Evolutionary conservation across 2,329 filamentous ascomycete genomes (phyloP), one percentile per base, ranked within the genome.

Genomic region (Lachnellula arida): DNA sequence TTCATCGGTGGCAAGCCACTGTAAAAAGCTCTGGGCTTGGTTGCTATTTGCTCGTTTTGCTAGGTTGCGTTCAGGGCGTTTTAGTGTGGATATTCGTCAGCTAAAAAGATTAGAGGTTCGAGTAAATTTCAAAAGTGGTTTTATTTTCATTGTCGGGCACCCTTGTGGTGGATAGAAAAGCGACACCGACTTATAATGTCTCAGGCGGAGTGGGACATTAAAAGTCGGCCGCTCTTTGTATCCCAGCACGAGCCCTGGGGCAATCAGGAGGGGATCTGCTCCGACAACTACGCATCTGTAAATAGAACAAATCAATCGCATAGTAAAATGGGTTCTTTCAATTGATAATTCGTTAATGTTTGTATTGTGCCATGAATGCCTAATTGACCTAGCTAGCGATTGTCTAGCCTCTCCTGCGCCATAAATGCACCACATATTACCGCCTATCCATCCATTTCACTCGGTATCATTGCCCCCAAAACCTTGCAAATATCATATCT

Each of bases 1-100:
- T 99, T 97, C 74, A 88, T 96, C 68, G 91, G 91, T 63, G 87
- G 87, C 68, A 91, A 91, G 81, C 87, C 86, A 52, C 76, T 91
- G 78, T 91, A 85, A 57, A 60, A 32, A 53, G 17, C 15, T 28
- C 4, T 28, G 44, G 19, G 15, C 28, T 32, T 46, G 23, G 17
- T 11, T 49, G 46, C 46, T 34, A 32, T n/a, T 47, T n/a, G 3
- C 19, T 51, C 11, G n/a, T 51, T 15, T 28, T 2, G 34, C 40
- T 37, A 34, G n/a, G 28, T 8, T 28, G n/a, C 46, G 9, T 28
- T 35, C 12, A 12, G 49, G 34, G 52, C 46, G 52, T 54, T 49
- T 23, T 11, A 32, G n/a, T 12, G 34, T 34, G 17, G 12, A 7
- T 49, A 34, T 12, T 11, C n/a, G 22, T 49, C n/a, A 32, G 32